These are phyloP conservation scores for Scheffersomyces insectosa DNA, from an alignment of 1,139 yeast species.

Conservation along the genomic window DNA sequence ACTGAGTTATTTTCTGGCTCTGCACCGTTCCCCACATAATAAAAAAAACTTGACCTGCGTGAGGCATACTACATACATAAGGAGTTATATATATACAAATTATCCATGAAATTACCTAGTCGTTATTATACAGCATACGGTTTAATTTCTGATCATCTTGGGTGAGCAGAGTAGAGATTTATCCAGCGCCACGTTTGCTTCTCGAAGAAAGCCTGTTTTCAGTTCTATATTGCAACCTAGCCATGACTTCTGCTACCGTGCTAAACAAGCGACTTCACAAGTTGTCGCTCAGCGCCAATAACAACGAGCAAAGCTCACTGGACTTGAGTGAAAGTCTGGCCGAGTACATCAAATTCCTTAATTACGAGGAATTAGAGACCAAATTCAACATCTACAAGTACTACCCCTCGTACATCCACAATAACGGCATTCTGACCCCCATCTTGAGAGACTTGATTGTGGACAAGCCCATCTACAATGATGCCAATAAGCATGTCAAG, in stretches of 20 bases:
- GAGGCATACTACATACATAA: too few relatives aligned
- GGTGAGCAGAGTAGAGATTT: too few relatives aligned
- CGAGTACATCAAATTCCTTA: conserved; percentile 24
- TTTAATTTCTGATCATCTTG: neutral
- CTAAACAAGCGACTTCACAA: conserved; percentile 14
- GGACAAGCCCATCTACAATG: conserved; percentile 42
- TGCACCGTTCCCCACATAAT: neutral
- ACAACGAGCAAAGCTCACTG: neutral
- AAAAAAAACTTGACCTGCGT: too few relatives aligned
- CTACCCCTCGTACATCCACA: conserved; percentile 43
- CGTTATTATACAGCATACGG: neutral
- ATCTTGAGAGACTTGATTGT: conserved; percentile 32
- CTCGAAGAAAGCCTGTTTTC: too few relatives aligned
- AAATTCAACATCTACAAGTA: conserved; percentile 40
- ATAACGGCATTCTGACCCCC: conserved; percentile 40
- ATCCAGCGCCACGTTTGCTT: too few relatives aligned
- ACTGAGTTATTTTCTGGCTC: neutral
- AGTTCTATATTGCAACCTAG: too few relatives aligned
- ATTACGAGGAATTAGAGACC: conserved; percentile 40
- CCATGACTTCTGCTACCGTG: conserved; percentile 8
- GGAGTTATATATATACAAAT: neutral
- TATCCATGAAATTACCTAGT: neutral
- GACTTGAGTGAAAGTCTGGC: neutral
- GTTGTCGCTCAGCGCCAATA: conserved; percentile 8
- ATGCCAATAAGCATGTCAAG: conserved; percentile 40